These are phyloP conservation scores for Elymus sibiricus DNA, from an alignment of 176 grass and related monocot species.

Conservation along the genomic window DNA sequence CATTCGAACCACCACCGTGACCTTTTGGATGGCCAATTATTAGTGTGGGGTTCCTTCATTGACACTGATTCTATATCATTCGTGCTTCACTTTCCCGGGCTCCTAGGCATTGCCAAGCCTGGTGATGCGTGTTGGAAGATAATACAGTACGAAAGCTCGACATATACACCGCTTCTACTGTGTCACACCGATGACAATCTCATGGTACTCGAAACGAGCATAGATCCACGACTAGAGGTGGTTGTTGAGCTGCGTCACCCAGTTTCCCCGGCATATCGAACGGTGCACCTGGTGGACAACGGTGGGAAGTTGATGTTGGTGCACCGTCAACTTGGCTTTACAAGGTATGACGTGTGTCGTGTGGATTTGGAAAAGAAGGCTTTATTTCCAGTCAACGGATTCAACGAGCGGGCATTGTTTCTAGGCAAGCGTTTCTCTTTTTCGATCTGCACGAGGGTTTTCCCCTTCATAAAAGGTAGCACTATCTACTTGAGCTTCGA, in stretches of 20 bases:
- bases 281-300: constrained; percentile 7
- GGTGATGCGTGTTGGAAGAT: background rate
- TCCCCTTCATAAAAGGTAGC: background rate
- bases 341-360: background rate
- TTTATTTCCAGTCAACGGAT: background rate
- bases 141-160: background rate
- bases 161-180: background rate
- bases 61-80: background rate
- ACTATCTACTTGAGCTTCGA: background rate
- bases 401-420: background rate
- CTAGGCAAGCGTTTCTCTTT: background rate
- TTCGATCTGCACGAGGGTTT: background rate
- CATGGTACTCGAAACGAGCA: background rate
- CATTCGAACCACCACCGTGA: too few species aligned
- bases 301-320: background rate
- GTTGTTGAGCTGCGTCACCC: background rate
- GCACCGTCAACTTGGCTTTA: background rate
- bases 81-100: too few species aligned
- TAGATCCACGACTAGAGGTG: background rate
- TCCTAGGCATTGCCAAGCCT: background rate
- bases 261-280: too few species aligned
- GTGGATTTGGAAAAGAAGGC: too few species aligned
- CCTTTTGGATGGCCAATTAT: too few species aligned
- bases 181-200: background rate
- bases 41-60: background rate